Base-by-base conservation (phyloP, 2,329 filamentous ascomycete genomes). In the Fusarium verrucosum region DNA sequence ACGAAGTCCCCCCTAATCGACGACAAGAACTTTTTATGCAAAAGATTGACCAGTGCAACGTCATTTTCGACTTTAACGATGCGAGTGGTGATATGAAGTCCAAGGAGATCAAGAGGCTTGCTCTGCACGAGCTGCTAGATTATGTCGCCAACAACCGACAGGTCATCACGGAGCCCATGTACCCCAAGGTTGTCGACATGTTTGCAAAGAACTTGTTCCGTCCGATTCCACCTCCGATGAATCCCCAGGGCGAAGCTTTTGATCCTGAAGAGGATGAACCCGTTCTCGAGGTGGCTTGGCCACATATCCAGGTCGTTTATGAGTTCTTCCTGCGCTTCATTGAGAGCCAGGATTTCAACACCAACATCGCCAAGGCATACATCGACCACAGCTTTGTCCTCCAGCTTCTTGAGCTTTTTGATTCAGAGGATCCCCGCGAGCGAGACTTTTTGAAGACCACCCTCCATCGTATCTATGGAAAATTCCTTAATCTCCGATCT, bases 61-160 rank as follows among this genome's bases (percentile, higher is more conserved):
- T 99, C 82, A 99, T 99, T 73, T 99, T 99, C 76, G 95, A 99
- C 81, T 99, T 99, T 82, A 99, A 98, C 76, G 95, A 99, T 78
- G 92, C 94, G 44, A 96, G 92, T 68, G 94, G 90, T 69, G 95
- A 99, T 76, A 98, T 99, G 94, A 99, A 99, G 79, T 97, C 94
- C 43, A 99, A 99, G 82, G 95, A 99, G 80, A 98, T 99, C 84
- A 99, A 99, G 83, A 88, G 95, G 73, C 82, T 99, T 69, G 95
- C 95, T 37, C 85, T 99, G 40, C 95, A 99, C 76, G 95, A 99
- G 77, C 84, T 99, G 62, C 86, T 99, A 66, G 95, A 99, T 78
- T 99, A 99, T 75, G 95, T 99, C 56, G 94, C 95, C 72, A 98
- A 98, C 80, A 99, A 99, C 77, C 88, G 95, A 71, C 94, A 97